Base-by-base conservation (phyloP, 2,329 filamentous ascomycete species). In the Hymenoscyphus salicellus region DNA sequence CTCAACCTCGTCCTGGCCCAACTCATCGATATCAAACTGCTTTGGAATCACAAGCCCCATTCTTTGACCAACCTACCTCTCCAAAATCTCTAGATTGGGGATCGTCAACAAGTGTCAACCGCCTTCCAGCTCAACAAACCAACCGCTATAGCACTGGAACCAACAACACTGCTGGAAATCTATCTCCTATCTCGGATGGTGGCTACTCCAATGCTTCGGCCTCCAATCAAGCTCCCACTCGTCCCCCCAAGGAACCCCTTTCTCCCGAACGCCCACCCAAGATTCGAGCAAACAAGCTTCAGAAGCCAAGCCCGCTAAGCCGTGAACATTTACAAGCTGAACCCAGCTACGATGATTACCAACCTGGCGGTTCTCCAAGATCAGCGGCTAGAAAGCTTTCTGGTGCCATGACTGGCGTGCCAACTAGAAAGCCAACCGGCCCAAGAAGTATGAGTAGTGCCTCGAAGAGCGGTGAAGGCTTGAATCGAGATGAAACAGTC, bases 21-120 rank as follows among this genome's bases (percentile, higher is more conserved):
- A 91, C 88, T 0, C 86, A 89, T 74, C 87, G 88, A 30, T 91
- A 92, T 77, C 87, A 90, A 71, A 89, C 85, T 30, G 86, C 89
- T 1, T 81, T 93, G 23, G 91, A 94, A 78, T 86, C 83, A 8
- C 88, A 90, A 66, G 91, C 90, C 2, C 84, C 89, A 62, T 84
- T 88, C 63, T 93, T 86, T 73, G 84, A 87, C 68, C 66, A 69
- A 1, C 82, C 86, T 1, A 82, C 82, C 78, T 87, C 86, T 33
- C 86, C 86, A 2, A 79, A 79, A 61, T 88, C 86, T 0, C 79
- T 84, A 0, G 85, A 89, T 62, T 89, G 86, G 85, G 85, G 85
- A 14, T 89, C 86, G 1, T 82, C 80, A 56, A 85, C 83, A 43
- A 87, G 84, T 68, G 78, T 89, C 7, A 78, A 83, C 71, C 82